Percentiles rank a stretch among this genome's conserved stretches.
These are phyloP conservation scores for Geosmithia morbida DNA, from an alignment of 2,329 filamentous ascomycete species.

Conservation along the genomic window DNA sequence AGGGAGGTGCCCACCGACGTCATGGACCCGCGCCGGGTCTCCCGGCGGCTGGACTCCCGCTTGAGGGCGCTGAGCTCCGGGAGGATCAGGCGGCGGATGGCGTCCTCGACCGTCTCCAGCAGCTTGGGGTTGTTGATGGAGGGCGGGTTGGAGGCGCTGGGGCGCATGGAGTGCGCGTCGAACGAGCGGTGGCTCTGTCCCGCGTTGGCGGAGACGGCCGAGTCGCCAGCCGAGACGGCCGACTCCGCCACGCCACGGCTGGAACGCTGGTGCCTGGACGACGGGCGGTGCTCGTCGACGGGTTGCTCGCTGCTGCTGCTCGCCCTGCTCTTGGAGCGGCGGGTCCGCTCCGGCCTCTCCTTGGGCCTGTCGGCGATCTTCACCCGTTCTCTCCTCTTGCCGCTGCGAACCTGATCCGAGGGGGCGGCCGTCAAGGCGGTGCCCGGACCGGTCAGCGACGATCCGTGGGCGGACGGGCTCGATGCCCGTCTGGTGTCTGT, in stretches of 20 bases:
- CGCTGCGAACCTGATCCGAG: constrained; percentile 25
- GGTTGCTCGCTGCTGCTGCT: constrained; percentile 34
- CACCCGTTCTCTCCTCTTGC: constrained; percentile 29
- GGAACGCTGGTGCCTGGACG: constrained; percentile 29
- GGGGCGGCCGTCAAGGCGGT: constrained; percentile 20
- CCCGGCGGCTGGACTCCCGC: constrained; percentile 69
- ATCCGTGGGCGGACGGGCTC: constrained; percentile 18
- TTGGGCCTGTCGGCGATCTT: constrained; percentile 24
- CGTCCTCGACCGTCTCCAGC: constrained; percentile 83
- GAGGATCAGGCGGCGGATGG: constrained; percentile 76
- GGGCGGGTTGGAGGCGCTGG: constrained; percentile 40
- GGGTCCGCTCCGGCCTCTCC: constrained; percentile 35
- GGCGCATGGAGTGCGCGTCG: constrained; percentile 38
- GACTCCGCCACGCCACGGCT: constrained; percentile 39
- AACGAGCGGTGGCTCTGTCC: constrained; percentile 39
- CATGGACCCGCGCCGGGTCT: constrained; percentile 53
- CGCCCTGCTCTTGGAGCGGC: constrained; percentile 30
- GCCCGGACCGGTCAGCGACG: constrained; percentile 19
- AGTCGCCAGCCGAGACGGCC: constrained; percentile 34
- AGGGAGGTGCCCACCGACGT: constrained; percentile 39
- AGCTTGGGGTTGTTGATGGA: constrained; percentile 88
- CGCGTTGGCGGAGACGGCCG: constrained; percentile 36
- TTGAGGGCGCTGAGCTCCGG: constrained; percentile 88
- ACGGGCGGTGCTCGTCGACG: constrained; percentile 24
- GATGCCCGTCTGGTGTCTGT: constrained; percentile 23